Evolutionary conservation across 31 red algal species (phyloP), one percentile per base, ranked within the genome.

Genomic region (Endocladia muricata): DNA sequence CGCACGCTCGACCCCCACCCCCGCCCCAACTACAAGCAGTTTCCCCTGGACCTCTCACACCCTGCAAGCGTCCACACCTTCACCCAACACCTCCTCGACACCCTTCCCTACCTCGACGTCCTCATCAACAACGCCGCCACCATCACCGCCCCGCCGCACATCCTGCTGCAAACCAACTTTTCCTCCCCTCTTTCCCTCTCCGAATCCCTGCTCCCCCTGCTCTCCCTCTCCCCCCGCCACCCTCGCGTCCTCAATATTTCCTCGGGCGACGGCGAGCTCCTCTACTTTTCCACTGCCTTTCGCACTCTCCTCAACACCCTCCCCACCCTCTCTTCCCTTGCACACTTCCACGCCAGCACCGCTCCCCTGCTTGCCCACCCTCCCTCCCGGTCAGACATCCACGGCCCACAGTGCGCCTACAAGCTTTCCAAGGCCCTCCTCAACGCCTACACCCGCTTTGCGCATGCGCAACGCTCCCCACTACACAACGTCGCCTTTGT

Each of bases 221-320:
- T 87, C 22, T 56, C 56, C 30, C 23, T 25, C 38, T 85, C 82
- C 29, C 2, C 4, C 25, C 1, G 68, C 34, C 36, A 38, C 11
- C 34, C 61, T 28, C 72, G 64, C 44, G 63, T 86, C 1, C 54
- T 87, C 47, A 78, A 87, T 54, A 78, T 87, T 17, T 87, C 83
- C 48, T 87, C 83, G 17, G 83, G 83, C 1, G 83, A 87, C 39
- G 83, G 74, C 29, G 73, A 87, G 56, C 47, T 87, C 2, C 47
- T 77, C 3, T 78, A 48, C 64, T 87, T 87, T 51, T 15, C 49
- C 35, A 25, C 33, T 1, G 48, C 43, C n/a, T 23, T 87, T 42
- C 15, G 41, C 28, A 33, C 55, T 11, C 21, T 38, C 30, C 59
- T 85, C 6, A 4, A 3, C 32, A 2, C 28, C 2, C 21, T 85